Conservation (phyloP, 805 yeast genomes). For the Barnettozyma salicaria region DNA sequence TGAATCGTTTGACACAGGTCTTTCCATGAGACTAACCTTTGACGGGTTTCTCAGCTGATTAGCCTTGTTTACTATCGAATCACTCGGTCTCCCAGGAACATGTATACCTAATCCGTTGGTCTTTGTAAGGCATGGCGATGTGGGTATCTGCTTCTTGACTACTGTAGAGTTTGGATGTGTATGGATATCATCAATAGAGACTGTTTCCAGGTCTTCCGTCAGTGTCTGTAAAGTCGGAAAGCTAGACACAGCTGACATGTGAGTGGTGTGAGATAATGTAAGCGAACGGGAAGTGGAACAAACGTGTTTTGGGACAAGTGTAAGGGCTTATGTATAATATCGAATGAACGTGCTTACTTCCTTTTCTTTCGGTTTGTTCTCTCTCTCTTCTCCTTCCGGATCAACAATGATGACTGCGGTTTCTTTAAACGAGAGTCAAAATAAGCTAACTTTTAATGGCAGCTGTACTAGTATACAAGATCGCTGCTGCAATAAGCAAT, state of each 20-base stretch:
- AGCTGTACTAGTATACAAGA: no score
- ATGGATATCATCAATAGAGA: conserved; percentile 13
- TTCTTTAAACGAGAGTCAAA: no score
- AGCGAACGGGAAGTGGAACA: no score
- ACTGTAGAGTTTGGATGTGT: not conserved
- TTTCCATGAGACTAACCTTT: conserved; percentile 13
- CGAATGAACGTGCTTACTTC: no score
- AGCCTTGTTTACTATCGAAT: conserved; percentile 15
- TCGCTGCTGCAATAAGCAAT: no score
- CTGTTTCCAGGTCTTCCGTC: conserved; percentile 11
- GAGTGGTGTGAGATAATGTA: not conserved
- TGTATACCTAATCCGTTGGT: conserved; percentile 20
- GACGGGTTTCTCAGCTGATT: conserved; percentile 8
- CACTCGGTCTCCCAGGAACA: conserved; percentile 24
- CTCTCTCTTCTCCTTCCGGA: not conserved
- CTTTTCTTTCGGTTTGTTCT: not conserved
- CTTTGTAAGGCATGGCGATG: conserved; percentile 6
- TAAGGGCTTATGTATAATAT: no score
- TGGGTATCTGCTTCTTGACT: conserved; percentile 7
- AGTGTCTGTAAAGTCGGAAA: conserved; percentile 9
- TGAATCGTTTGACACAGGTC: conserved; percentile 28
- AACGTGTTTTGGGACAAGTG: no score
- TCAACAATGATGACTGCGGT: conserved; percentile 5
- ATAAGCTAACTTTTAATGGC: no score
- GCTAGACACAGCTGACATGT: conserved; percentile 3